Conservation (phyloP, 2,329 filamentous ascomycete species). For the Arthrobotrys iridis region DNA sequence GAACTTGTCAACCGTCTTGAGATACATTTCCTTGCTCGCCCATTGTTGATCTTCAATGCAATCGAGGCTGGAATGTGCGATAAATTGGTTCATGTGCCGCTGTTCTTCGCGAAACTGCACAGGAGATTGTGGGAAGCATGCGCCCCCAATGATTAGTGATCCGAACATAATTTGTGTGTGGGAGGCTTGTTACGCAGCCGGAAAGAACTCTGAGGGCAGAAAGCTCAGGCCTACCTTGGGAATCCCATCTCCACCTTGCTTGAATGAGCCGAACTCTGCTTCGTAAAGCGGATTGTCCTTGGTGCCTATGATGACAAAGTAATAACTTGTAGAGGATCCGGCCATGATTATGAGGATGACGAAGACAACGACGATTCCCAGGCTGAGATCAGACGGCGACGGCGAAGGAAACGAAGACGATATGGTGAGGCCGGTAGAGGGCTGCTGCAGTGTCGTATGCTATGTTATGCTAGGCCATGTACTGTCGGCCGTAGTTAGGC, state of each 20-base stretch:
- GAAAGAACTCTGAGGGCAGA: neutral
- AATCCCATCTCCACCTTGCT: slow-evolving; percentile 91
- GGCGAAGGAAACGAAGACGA: slow-evolving; percentile 9
- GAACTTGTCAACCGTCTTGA: slow-evolving; percentile 96
- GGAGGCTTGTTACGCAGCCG: slow-evolving; percentile 9
- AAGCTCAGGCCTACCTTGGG: slow-evolving; percentile 66
- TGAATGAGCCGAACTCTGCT: slow-evolving; percentile 95
- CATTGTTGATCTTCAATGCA: slow-evolving; percentile 97
- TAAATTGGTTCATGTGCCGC: slow-evolving; percentile 95
- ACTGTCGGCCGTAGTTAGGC: slow-evolving; percentile 6
- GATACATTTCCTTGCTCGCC: slow-evolving; percentile 78
- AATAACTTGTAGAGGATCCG: slow-evolving; percentile 69
- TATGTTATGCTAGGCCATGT: neutral
- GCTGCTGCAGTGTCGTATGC: neutral
- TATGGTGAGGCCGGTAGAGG: slow-evolving; percentile 6
- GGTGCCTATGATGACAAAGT: slow-evolving; percentile 95
- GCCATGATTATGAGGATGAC: slow-evolving; percentile 33
- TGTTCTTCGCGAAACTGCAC: slow-evolving; percentile 79
- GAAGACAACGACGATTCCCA: neutral
- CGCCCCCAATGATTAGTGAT: slow-evolving; percentile 51
- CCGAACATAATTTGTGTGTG: slow-evolving; percentile 1
- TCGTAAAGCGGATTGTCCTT: slow-evolving; percentile 97
- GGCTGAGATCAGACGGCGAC: slow-evolving; percentile 25
- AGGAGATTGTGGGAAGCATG: slow-evolving; percentile 34
- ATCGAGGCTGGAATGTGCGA: slow-evolving; percentile 91